Percentiles rank a stretch among this genome's conserved stretches.
These are phyloP conservation scores for Parvularia atlantis DNA, from an alignment of 78 protist genomes.

Conservation along the genomic window DNA sequence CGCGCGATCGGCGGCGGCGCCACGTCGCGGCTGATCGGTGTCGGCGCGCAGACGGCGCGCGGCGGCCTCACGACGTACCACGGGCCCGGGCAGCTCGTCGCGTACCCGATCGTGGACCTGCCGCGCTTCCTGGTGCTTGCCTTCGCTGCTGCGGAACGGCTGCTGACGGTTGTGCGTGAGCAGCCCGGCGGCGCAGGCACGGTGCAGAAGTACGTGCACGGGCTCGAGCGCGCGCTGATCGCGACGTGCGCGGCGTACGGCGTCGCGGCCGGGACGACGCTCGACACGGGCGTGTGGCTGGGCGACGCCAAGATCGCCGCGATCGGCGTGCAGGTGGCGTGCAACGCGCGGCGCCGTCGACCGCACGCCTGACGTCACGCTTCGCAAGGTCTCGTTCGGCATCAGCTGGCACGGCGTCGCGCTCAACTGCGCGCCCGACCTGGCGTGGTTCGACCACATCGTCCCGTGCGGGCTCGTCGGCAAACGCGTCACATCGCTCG, in stretches of 20 bases:
- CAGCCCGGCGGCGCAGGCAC: no score
- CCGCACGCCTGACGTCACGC: no score
- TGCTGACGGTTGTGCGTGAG: no score
- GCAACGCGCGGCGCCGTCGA: no score
- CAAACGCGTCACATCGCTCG: slow-evolving; percentile 24
- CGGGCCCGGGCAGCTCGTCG: slow-evolving; percentile 50
- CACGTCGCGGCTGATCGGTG: no score
- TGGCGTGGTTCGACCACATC: slow-evolving; percentile 12
- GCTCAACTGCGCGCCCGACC: slow-evolving; percentile 17
- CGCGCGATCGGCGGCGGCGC: no score
- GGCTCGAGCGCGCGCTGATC: slow-evolving; percentile 14
- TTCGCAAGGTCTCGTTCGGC: no score
- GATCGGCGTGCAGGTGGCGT: neutral
- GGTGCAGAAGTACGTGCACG: slow-evolving; percentile 14
- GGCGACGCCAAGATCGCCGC: slow-evolving; percentile 20
- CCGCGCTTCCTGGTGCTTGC: neutral
- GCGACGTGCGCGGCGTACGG: neutral
- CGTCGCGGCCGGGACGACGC: neutral
- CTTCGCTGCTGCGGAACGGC: neutral
- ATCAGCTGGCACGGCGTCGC: slow-evolving; percentile 31
- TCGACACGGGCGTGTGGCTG: slow-evolving; percentile 38
- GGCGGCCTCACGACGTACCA: slow-evolving; percentile 41
- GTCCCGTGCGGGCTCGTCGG: slow-evolving; percentile 35
- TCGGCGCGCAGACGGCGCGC: slow-evolving; percentile 13
- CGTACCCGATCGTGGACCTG: slow-evolving; percentile 27